Evolutionary conservation across 2,329 filamentous ascomycete genomes (phyloP).

Genomic region (Allantophomopsis cytisporea): DNA sequence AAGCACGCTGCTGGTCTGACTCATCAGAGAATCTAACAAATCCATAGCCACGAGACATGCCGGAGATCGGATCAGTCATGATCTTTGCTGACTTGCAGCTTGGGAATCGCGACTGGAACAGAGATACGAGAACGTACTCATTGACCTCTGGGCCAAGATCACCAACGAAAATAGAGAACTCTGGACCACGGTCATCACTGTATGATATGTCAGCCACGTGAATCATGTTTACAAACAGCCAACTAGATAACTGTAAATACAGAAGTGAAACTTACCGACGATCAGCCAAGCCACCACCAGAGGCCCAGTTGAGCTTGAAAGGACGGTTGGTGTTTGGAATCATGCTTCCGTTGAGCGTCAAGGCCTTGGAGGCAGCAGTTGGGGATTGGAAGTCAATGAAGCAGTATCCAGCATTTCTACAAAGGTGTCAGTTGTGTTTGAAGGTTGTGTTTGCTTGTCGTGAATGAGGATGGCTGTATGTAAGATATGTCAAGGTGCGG

Average conservation of each 20-base stretch:
- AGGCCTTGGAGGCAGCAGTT: conserved; percentile 79
- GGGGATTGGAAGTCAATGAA: conserved; percentile 85
- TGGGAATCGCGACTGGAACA: conserved; percentile 92
- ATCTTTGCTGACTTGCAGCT: conserved; percentile 99
- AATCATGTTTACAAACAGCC: conserved; percentile 4
- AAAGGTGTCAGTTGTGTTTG: not conserved
- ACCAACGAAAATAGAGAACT: conserved; percentile 95
- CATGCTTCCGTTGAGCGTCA: conserved; percentile 74
- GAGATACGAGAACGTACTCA: conserved; percentile 91
- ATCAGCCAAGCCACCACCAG: conserved; percentile 87
- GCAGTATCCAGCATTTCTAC: conserved; percentile 92
- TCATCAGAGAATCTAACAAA: conserved; percentile 97
- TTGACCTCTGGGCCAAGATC: conserved; percentile 97
- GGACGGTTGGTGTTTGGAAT: conserved; percentile 90
- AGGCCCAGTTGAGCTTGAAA: conserved; percentile 99
- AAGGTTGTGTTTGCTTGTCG: not conserved
- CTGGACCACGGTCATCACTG: conserved; percentile 89
- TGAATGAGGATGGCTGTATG: too few species aligned
- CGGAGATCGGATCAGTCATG: conserved; percentile 97
- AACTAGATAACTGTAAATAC: conserved; percentile 10
- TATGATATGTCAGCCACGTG: conserved; percentile 1
- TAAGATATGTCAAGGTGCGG: too few species aligned
- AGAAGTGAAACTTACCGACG: conserved; percentile 50
- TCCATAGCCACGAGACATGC: conserved; percentile 93
- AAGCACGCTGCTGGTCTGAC: conserved; percentile 86